These are phyloP conservation scores for Fusarium incarnatum DNA, from an alignment of 2,329 filamentous ascomycete species.

Conservation along the genomic window DNA sequence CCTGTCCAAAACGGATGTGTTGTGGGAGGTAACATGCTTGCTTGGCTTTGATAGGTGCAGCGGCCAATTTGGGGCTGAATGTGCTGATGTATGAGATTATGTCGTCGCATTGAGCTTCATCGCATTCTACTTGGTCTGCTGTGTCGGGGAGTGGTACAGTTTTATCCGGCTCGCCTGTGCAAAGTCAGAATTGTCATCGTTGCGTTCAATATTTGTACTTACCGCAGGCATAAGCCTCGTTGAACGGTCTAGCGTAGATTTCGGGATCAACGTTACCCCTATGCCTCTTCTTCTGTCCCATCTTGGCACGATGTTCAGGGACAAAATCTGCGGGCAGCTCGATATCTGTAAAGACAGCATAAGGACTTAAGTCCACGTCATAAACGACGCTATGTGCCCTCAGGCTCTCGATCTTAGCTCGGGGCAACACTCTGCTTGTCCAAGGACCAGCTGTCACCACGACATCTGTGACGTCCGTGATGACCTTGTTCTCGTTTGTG, in stretches of 20 bases:
- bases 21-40: slow-evolving; percentile 96
- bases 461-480: slow-evolving; percentile 64
- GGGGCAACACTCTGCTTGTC: slow-evolving; percentile 70
- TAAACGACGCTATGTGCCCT: slow-evolving; percentile 75
- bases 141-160: slow-evolving; percentile 79
- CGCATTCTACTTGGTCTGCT: slow-evolving; percentile 79
- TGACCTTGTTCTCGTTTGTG: slow-evolving; percentile 50
- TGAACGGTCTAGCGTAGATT: slow-evolving; percentile 90
- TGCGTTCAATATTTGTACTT: slow-evolving; percentile 31
- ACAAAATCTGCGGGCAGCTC: slow-evolving; percentile 74
- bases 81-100: slow-evolving; percentile 81
- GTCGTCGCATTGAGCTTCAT: slow-evolving; percentile 83
- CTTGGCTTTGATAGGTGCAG: slow-evolving; percentile 75
- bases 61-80: slow-evolving; percentile 73
- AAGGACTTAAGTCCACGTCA: slow-evolving; percentile 73
- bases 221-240: slow-evolving; percentile 94
- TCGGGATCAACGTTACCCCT: slow-evolving; percentile 82
- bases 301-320: slow-evolving; percentile 60
- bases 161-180: slow-evolving; percentile 78
- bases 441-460: slow-evolving; percentile 71
- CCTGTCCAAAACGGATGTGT: slow-evolving; percentile 70
- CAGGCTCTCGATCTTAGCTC: slow-evolving; percentile 67
- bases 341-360: slow-evolving; percentile 89
- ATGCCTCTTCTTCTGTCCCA: slow-evolving; percentile 65
- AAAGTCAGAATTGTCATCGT: background rate